Evolutionary conservation across 2,329 filamentous ascomycete genomes (phyloP), one percentile per base, ranked within the genome.

Genomic region (Ophiocordyceps polyrhachis-furcata): DNA sequence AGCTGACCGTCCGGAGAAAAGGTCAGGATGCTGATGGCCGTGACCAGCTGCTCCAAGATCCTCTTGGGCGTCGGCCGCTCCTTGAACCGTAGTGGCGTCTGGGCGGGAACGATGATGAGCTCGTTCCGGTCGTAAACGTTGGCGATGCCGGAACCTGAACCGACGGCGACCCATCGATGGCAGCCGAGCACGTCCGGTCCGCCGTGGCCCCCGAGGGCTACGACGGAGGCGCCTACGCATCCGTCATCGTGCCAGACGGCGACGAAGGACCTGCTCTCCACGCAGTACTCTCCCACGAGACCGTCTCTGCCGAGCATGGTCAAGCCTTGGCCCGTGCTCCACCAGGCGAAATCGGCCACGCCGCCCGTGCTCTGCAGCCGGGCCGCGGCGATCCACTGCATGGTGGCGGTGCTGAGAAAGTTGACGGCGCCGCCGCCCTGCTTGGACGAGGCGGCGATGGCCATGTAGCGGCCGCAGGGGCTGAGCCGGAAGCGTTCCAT

Each of bases 401-500:
- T 78, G 0, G 88, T 89, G 21, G 65, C 68, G 1, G 82, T 79
- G 62, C 81, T 81, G 23, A 98, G 66, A 21, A 98, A 68, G 60
- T 94, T 95, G 62, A 98, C 73, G 45, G 85, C 71, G 53, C 91
- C 91, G 46, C 88, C 87, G 25, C 87, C 86, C 61, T 93, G 94
- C 55, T 76, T 79, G 3, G 79, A 76, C 1, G 83, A 81, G 15
- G 85, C 86, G 15, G 85, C 71, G 5, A 98, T 65, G 12, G 81
- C 91, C 69, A 98, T 81, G 62, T 88, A 88, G 42, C 77, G 74
- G 1, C 89, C 89, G 56, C 85, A 85, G 0, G 91, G 88, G 41
- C 84, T 93, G 23, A 93, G 66, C 53, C 82, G 83, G 70, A 98
- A 93, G 28, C 72, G 71, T 61, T 96, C 91, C 86, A 95, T 95